These are phyloP conservation scores for Fusarium sp. DNA, from an alignment of 2,329 filamentous ascomycete species.

Conservation along the genomic window DNA sequence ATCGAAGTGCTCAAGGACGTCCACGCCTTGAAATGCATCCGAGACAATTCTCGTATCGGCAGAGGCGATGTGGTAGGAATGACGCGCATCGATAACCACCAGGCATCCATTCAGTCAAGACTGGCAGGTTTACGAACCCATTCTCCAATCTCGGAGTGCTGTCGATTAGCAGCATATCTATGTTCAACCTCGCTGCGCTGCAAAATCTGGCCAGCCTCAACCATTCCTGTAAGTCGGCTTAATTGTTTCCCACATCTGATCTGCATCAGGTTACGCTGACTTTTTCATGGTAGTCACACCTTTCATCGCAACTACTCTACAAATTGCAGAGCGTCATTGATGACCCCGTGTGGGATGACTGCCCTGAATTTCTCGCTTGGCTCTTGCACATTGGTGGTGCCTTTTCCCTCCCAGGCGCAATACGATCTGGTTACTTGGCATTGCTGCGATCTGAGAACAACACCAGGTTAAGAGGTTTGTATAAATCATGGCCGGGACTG, in stretches of 20 bases:
- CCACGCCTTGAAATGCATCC: conserved; percentile 53
- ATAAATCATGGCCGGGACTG: conserved; percentile 48
- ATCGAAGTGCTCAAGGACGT: conserved; percentile 53
- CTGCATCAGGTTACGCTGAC: background rate
- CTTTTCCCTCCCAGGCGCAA: conserved; percentile 47
- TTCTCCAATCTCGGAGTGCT: conserved; percentile 47
- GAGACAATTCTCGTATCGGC: conserved; percentile 39
- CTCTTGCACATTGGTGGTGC: conserved; percentile 52
- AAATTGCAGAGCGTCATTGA: conserved; percentile 45
- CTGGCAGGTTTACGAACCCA: conserved; percentile 41
- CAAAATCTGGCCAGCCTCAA: conserved; percentile 52
- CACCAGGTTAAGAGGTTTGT: conserved; percentile 22
- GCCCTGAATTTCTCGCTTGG: conserved; percentile 51
- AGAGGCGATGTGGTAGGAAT: conserved; percentile 42
- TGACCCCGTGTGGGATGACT: conserved; percentile 48
- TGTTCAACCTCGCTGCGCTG: conserved; percentile 55
- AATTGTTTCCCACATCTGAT: background rate
- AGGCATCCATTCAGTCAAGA: conserved; percentile 56
- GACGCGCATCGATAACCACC: conserved; percentile 52
- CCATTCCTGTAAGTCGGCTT: conserved; percentile 51
- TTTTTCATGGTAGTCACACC: conserved; percentile 40
- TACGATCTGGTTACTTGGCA: conserved; percentile 45
- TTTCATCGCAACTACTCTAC: conserved; percentile 48
- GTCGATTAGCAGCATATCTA: conserved; percentile 55
- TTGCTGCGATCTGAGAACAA: conserved; percentile 39